These are phyloP conservation scores for Acanthamoeba polyphaga DNA, from an alignment of 208 protist species.

Conservation along the genomic window DNA sequence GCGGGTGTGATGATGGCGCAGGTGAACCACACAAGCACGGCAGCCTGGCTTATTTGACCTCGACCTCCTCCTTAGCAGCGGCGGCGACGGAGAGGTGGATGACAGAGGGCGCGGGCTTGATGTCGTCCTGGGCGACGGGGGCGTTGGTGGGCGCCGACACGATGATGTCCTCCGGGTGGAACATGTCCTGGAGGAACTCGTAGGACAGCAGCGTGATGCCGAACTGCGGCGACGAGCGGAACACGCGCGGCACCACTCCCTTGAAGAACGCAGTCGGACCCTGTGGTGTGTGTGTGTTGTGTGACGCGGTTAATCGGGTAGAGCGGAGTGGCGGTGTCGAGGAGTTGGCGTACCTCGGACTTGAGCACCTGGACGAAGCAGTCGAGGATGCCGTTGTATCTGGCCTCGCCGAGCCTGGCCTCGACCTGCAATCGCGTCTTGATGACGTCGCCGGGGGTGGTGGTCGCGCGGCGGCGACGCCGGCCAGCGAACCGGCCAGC, in stretches of 20 bases:
- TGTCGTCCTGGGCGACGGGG: conserved; percentile 78
- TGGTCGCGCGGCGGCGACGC: conserved; percentile 83
- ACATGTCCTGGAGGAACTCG: conserved; percentile 85
- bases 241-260: conserved; percentile 84
- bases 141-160: conserved; percentile 80
- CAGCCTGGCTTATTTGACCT: background rate
- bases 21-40: no score
- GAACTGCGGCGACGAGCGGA: conserved; percentile 87
- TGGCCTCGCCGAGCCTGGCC: conserved; percentile 85
- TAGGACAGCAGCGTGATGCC: conserved; percentile 88
- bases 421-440: conserved; percentile 90
- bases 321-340: no score
- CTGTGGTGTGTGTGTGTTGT: background rate
- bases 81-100: background rate
- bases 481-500: conserved; percentile 78
- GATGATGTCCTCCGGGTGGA: conserved; percentile 76
- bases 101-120: conserved; percentile 43
- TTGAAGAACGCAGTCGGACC: conserved; percentile 87
- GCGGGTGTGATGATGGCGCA: no score
- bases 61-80: background rate
- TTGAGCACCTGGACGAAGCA: conserved; percentile 80
- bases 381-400: conserved; percentile 87
- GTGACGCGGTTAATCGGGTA: no score
- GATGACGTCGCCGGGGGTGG: conserved; percentile 89
- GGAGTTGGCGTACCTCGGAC: conserved; percentile 62